Percentiles rank a stretch among this genome's conserved stretches.
Conservation (phyloP, 176 grass and related monocot genomes). For the Phragmites australis region DNA sequence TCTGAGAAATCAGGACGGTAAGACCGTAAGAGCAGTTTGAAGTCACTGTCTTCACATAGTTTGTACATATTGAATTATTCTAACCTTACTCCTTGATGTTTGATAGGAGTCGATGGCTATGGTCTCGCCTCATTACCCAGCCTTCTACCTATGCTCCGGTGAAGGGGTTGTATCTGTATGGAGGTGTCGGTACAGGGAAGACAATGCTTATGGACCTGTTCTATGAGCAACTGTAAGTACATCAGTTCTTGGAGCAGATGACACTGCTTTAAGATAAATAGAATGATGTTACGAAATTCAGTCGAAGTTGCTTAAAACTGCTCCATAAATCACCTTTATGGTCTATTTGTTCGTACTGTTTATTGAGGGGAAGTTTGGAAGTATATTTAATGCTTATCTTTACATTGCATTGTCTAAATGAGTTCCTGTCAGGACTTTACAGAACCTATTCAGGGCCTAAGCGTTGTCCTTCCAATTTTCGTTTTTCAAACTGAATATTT, state of each 20-base stretch:
- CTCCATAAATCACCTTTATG: not conserved
- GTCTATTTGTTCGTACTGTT: not conserved
- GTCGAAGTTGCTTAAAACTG: not conserved
- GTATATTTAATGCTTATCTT: not conserved
- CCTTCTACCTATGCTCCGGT: slow-evolving; percentile 59
- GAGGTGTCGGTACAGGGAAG: slow-evolving; percentile 91
- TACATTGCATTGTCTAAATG: not conserved
- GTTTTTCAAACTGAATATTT: not conserved
- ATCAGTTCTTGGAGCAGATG: not conserved
- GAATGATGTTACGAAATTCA: not conserved
- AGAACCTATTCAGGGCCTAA: not conserved
- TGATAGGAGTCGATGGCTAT: slow-evolving; percentile 87
- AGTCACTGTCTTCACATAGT: slow-evolving; percentile 18
- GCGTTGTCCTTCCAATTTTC: not conserved
- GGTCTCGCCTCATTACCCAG: slow-evolving; percentile 73
- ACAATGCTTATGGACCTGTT: slow-evolving; percentile 97
- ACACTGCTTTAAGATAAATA: not conserved
- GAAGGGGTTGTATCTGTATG: slow-evolving; percentile 81
- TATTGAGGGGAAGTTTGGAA: not conserved
- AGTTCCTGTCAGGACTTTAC: not conserved
- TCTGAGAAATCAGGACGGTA: slow-evolving; percentile 78
- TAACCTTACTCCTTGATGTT: slow-evolving; percentile 31
- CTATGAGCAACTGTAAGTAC: slow-evolving; percentile 78
- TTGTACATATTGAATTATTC: slow-evolving; percentile 9
- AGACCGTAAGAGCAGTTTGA: slow-evolving; percentile 42